Base-by-base conservation (phyloP, 805 yeast species). In the Metschnikowia drakensbergensis region DNA sequence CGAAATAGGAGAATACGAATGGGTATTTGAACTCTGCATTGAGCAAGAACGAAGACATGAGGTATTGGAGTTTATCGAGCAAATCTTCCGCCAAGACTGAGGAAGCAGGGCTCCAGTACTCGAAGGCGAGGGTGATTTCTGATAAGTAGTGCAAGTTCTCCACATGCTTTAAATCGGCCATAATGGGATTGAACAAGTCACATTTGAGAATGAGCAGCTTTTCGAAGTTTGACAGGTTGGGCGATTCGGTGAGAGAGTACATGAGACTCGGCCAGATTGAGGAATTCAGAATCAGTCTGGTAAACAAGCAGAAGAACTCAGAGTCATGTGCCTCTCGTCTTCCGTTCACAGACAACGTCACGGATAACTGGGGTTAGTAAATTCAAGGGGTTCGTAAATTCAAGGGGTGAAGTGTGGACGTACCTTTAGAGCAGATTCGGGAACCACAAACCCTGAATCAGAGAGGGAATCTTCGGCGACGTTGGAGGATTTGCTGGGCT, bases 21-120 rank as follows among this genome's bases (percentile, higher is more conserved):
- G 74, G 73, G 42, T 47, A 64, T 29, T 46, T 42, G 36, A 42
- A 45, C 49, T 69, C 74, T 5, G 66, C 49, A n/a, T 63, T 54
- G n/a, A 68, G 23, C 6, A 66, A 22, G 29, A 62, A 45, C 5
- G 67, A 58, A 1, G 56, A 34, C 10, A 65, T 40, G 47, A 57
- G 46, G 42, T 61, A 63, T 45, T 63, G 62, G 29, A 66, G 48
- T 17, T 54, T 49, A n/a, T 48, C 52, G 30, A 46, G 27, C n/a
- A 56, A 10, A 11, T 45, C 47, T 17, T 49, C 45, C 25, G 48
- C 55, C 13, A 42, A 33, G 3, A 53, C 29, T 10, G 48, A 30
- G 1, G 37, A 22, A n/a, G 37, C 32, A 3, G 51, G 43, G 30
- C 50, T 49, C 51, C 52, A 48, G 35, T 46, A 38, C 39, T 49